Conservation (phyloP, 2,329 filamentous ascomycete species). For the Byssochlamys sp. region DNA sequence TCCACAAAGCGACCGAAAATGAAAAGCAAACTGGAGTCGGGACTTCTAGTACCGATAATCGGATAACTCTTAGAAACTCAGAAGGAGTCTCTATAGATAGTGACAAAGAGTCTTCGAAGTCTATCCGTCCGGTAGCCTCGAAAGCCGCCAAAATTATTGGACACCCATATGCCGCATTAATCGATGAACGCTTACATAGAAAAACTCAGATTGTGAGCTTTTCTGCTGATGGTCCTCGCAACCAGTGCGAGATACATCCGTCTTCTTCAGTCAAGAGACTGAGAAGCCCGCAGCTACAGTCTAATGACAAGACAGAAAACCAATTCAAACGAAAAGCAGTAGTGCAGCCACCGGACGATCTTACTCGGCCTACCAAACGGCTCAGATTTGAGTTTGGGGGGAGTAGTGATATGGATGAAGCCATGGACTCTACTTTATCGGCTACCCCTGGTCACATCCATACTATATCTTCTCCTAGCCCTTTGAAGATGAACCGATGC, state of each 20-base stretch:
- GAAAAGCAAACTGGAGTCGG: not conserved
- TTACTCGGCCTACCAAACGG: not conserved
- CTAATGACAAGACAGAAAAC: not conserved
- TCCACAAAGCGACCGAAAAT: not conserved
- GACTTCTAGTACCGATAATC: not conserved
- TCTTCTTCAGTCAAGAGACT: not conserved
- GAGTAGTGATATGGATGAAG: not conserved
- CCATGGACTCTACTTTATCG: not conserved
- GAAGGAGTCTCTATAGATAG: not conserved
- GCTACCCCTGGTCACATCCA: not conserved
- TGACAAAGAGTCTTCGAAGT: not conserved
- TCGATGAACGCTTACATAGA: not conserved
- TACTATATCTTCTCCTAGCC: not conserved
- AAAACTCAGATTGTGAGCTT: slow-evolving; percentile 4
- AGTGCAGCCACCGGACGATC: not conserved
- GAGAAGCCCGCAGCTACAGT: not conserved
- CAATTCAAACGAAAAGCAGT: not conserved
- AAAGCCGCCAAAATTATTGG: not conserved
- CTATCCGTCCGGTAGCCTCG: not conserved
- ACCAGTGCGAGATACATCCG: slow-evolving; percentile 1
- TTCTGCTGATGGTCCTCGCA: slow-evolving; percentile 1
- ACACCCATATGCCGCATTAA: not conserved
- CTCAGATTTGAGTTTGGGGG: not conserved
- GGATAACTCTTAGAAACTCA: not conserved
- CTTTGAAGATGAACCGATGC: not conserved